Conservation (phyloP, 371 early-diverging fungal species). For the Haplosporangium sp. region DNA sequence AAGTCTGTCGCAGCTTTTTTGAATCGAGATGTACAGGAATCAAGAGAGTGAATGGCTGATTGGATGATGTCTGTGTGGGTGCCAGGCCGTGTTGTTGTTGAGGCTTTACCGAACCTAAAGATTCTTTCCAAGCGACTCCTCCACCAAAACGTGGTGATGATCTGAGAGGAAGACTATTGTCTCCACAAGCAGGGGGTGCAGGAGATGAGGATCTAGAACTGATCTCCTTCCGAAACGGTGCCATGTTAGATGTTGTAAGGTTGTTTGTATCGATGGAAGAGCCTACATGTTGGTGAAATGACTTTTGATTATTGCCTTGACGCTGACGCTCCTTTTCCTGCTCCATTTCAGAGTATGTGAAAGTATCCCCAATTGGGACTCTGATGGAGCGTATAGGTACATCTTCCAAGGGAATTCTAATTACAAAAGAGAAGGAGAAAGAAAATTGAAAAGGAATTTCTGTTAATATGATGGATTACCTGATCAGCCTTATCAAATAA, state of each 20-base stretch:
- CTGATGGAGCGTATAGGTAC: constrained; percentile 25
- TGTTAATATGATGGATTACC: too few relatives aligned
- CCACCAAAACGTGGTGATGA: background rate
- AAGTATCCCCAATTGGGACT: constrained; percentile 15
- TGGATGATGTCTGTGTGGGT: background rate
- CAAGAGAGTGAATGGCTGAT: constrained; percentile 31
- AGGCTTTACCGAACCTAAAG: background rate
- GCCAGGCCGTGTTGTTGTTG: background rate
- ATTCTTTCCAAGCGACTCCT: background rate
- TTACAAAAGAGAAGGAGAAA: background rate
- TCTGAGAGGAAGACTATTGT: background rate
- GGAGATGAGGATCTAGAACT: constrained; percentile 5
- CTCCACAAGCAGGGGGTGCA: background rate
- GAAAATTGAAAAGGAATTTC: background rate
- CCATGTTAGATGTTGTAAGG: background rate
- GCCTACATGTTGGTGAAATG: constrained; percentile 1
- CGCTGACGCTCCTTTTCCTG: constrained; percentile 16
- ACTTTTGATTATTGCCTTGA: background rate
- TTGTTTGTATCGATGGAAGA: background rate
- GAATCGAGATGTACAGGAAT: constrained; percentile 38
- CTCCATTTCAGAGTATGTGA: constrained; percentile 36
- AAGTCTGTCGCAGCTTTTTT: constrained; percentile 38
- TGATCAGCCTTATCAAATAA: too few relatives aligned
- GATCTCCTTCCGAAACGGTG: background rate
- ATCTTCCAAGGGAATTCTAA: constrained; percentile 16